Percentiles rank a stretch among this genome's conserved stretches.
Conservation (phyloP, 1,284 basidiomycete species). For the Gomphus sp. region DNA sequence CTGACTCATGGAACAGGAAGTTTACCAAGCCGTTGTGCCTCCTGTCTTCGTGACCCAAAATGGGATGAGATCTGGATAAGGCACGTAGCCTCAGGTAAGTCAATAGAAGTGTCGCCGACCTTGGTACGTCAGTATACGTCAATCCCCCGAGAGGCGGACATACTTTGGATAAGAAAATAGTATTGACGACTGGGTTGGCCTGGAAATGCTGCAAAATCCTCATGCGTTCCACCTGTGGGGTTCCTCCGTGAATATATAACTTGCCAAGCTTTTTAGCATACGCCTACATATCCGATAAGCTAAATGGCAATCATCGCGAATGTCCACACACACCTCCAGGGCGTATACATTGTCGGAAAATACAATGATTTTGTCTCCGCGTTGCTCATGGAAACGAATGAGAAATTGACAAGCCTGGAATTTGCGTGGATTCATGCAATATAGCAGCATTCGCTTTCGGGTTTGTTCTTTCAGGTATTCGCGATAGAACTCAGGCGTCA, state of each 20-base stretch:
- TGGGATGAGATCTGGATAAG: conserved; percentile 99
- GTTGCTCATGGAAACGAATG: conserved; percentile 96
- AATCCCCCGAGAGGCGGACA: conserved; percentile 13
- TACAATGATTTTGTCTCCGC: conserved; percentile 99
- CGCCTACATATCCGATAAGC: conserved; percentile 43
- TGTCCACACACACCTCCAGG: conserved; percentile 59
- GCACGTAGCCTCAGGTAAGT: conserved; percentile 97
- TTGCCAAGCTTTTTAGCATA: conserved; percentile 94
- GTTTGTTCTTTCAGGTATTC: conserved; percentile 93
- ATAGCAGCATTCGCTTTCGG: conserved; percentile 91
- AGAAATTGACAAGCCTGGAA: conserved; percentile 99
- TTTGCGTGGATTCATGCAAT: conserved; percentile 99
- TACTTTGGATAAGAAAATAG: conserved; percentile 97
- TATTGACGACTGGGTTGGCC: conserved; percentile 92
- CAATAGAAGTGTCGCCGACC: conserved; percentile 99
- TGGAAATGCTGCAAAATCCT: conserved; percentile 94
- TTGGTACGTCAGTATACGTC: conserved; percentile 22
- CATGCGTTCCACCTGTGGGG: conserved; percentile 94
- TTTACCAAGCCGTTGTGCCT: conserved; percentile 88
- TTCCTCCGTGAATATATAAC: conserved; percentile 95
- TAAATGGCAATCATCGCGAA: neutral
- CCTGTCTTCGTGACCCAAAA: conserved; percentile 96
- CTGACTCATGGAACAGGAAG: conserved; percentile 11
- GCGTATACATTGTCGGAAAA: conserved; percentile 99
- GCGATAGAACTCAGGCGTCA: conserved; percentile 99